Base-by-base conservation (phyloP, 768 basidiomycete species). In the Tephrocybe sp. region DNA sequence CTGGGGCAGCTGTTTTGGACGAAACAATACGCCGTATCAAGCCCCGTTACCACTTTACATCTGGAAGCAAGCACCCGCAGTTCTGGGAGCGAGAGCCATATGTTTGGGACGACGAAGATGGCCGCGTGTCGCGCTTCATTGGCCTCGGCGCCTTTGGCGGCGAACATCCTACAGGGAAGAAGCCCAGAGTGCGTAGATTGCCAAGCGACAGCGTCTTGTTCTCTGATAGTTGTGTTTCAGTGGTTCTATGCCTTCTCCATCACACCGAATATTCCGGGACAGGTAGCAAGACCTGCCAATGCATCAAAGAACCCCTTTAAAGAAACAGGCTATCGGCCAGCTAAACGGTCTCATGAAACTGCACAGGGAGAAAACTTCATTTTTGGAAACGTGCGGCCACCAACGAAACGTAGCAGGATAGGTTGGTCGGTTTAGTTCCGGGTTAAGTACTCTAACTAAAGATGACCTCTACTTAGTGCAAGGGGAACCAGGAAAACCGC, bases 231-330 rank as follows among this genome's bases (percentile, higher is more conserved):
- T 41, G 50, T 50, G 34, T 57, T 55, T 32, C 58, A 98, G 95
- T 98, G 93, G 88, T 98, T 97, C 71, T 99, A 99, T 70, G 97
- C 97, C 2, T 98, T 98, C 68, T 85, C 83, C 21, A 89, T 99
- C 45, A 69, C 81, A 0, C 84, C 91, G 2, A 73, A 76, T 38
- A 66, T 72, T 20, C 60, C 73, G 4, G 58, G 66, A 21, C 67
- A 64, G 10, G 66, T 70, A 14, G 62, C 73, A 7, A 75, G 62
- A 4, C 88, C 90, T 14, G 61, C 76, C 0, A 90, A 92, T 61
- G 68, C 76, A 1, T 89, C 90, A 0, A 73, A 72, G 55, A 93
- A 92, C 64, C 90, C 90, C 1, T 90, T 88, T 62, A 67, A 71
- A 5, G 77, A 78, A 45, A 56, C 59, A 21, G 57, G 62, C 7